A percentile compares a stretch with the other conserved stretches of the same genome.
Evolutionary conservation across 2,329 filamentous ascomycete species (phyloP).

Genomic region (Neophaeococcomyces mojaviensis): DNA sequence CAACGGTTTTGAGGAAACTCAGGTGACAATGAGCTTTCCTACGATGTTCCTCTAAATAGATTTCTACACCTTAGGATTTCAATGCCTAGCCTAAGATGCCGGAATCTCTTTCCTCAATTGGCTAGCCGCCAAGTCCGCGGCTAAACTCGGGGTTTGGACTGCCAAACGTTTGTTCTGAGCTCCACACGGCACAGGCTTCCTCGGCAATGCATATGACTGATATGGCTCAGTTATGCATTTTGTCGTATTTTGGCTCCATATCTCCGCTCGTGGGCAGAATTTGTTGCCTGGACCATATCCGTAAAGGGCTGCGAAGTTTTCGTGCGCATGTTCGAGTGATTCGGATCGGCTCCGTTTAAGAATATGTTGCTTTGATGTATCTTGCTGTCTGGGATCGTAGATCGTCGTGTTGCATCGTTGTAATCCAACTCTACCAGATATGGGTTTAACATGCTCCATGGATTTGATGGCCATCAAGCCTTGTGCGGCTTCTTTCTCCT

Average conservation of each 20-base stretch:
- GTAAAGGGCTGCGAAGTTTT: not conserved
- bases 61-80: no score
- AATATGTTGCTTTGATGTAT: not conserved
- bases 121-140: not conserved
- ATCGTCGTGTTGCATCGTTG: not conserved
- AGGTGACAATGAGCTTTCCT: no score
- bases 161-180: constrained; percentile 4
- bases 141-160: not conserved
- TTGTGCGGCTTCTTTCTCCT: constrained; percentile 22
- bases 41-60: no score
- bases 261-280: no score
- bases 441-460: not conserved
- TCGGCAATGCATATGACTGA: not conserved
- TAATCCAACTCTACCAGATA: not conserved
- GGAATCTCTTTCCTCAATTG: not conserved
- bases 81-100: constrained; percentile 3
- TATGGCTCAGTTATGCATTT: not conserved
- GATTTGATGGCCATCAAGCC: constrained; percentile 10
- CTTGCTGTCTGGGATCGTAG: not conserved
- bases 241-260: no score
- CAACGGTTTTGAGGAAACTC: no score
- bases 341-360: constrained; percentile 3
- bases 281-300: no score
- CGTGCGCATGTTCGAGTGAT: not conserved
- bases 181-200: constrained; percentile 6